phyloP scores from a whole-genome alignment of 805 yeast species.

The Candida loeiensis region DNA sequence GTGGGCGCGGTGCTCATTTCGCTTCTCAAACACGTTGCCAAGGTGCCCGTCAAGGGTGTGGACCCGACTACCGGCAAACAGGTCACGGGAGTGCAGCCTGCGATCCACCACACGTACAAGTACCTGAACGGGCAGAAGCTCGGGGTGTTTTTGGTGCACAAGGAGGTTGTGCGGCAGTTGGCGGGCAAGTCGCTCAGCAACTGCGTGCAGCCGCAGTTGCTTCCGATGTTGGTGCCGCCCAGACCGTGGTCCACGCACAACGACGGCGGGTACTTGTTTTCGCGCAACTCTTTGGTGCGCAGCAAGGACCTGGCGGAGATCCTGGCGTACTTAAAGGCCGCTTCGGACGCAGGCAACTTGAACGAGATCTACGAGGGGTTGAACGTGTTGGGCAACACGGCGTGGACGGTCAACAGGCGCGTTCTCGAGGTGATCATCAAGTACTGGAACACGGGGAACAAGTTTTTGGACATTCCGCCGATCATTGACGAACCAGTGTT shows the following conservation, averaged over 20 bases:
- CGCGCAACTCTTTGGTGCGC: constrained; percentile 64
- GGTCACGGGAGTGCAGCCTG: constrained; percentile 79
- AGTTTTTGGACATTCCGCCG: constrained; percentile 68
- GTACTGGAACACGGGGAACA: constrained; percentile 85
- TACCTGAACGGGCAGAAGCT: constrained; percentile 72
- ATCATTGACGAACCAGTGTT: constrained; percentile 41
- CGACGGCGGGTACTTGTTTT: constrained; percentile 79
- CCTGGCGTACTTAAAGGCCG: constrained; percentile 80
- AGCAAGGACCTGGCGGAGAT: constrained; percentile 87
- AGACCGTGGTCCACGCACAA: constrained; percentile 79
- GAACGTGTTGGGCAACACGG: constrained; percentile 78
- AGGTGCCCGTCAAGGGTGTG: constrained; percentile 69
- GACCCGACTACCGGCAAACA: constrained; percentile 74
- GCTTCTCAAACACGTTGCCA: constrained; percentile 75
- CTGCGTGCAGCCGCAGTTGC: constrained; percentile 74
- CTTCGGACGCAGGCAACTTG: constrained; percentile 64
- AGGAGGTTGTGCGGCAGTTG: constrained; percentile 58
- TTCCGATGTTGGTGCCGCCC: constrained; percentile 94
- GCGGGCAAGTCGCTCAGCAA: constrained; percentile 63
- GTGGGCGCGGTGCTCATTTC: constrained; percentile 80
- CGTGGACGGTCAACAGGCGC: constrained; percentile 86
- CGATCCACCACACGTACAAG: constrained; percentile 85
- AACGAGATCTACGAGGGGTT: constrained; percentile 72
- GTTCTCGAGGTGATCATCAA: constrained; percentile 66
- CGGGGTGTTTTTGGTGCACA: constrained; percentile 79